A percentile compares a stretch with the other conserved stretches of the same genome.
Evolutionary conservation across 2,329 filamentous ascomycete genomes (phyloP).

Genomic region (Sporothrix pallida): DNA sequence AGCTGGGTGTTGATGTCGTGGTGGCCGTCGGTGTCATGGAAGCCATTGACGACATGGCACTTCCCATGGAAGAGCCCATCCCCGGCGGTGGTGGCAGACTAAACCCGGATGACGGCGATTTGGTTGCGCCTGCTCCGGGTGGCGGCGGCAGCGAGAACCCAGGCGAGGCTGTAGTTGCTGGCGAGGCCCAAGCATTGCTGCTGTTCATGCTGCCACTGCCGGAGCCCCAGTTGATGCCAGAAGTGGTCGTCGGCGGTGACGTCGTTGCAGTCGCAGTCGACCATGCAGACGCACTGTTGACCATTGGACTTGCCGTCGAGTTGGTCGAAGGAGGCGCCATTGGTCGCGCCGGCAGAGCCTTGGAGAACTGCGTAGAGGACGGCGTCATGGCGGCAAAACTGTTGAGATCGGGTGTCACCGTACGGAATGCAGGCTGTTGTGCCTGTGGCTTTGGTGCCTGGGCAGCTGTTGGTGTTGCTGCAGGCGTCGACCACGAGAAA

Average conservation of each 20-base stretch:
- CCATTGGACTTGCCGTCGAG: not conserved
- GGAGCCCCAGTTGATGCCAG: constrained; percentile 58
- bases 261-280: constrained; percentile 44
- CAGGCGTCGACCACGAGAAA: constrained; percentile 69
- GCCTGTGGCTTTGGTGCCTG: constrained; percentile 37
- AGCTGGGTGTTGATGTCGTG: not conserved
- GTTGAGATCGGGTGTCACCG: constrained; percentile 64
- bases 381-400: constrained; percentile 63
- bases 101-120: constrained; percentile 49
- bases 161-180: constrained; percentile 42
- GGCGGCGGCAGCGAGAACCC: constrained; percentile 66
- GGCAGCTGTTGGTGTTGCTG: constrained; percentile 53
- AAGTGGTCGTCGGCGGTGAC: constrained; percentile 38
- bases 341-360: constrained; percentile 59
- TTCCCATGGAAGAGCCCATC: constrained; percentile 8
- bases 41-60: constrained; percentile 43
- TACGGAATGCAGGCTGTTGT: constrained; percentile 52
- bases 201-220: constrained; percentile 50
- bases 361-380: constrained; percentile 66
- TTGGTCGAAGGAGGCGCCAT: constrained; percentile 24
- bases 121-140: constrained; percentile 45
- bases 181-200: constrained; percentile 5
- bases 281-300: constrained; percentile 25
- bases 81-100: constrained; percentile 50
- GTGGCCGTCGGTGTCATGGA: constrained; percentile 37